These are phyloP conservation scores for Solanum aculeatissimum DNA, from an alignment of 305 asterid species.

Conservation along the genomic window DNA sequence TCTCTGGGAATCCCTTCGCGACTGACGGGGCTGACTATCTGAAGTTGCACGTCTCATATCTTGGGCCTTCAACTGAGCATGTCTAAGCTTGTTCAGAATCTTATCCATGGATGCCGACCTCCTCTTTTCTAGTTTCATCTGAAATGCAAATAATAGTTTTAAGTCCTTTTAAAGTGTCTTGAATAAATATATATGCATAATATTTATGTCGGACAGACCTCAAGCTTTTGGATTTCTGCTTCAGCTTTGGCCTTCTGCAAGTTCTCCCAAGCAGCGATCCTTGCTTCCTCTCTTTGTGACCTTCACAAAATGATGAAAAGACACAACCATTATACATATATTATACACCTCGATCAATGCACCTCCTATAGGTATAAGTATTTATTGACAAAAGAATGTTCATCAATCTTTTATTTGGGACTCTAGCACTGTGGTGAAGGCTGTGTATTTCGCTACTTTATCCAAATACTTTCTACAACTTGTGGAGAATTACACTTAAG, in stretches of 20 bases:
- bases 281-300: constrained; percentile 53
- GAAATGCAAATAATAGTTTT: not conserved
- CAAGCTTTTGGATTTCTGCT: constrained; percentile 54
- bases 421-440: not conserved
- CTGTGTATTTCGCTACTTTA: not conserved
- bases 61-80: constrained; percentile 42
- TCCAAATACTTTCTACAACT: not conserved
- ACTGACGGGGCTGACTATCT: constrained; percentile 3
- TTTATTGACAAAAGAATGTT: too few relatives aligned
- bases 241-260: constrained; percentile 78
- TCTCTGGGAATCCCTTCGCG: constrained; percentile 10
- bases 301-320: not conserved
- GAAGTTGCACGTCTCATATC: constrained; percentile 37
- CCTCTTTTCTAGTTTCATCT: constrained; percentile 72
- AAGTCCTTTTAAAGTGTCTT: not conserved
- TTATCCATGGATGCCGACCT: constrained; percentile 62
- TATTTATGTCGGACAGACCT: constrained; percentile 24
- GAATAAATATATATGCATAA: not conserved
- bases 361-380: not conserved
- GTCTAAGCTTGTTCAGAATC: constrained; percentile 40
- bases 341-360: not conserved
- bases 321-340: not conserved
- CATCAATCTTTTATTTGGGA: not conserved
- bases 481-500: not conserved
- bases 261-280: constrained; percentile 72